Percentiles rank a stretch among this genome's conserved stretches.
Evolutionary conservation across 2,329 filamentous ascomycete genomes (phyloP).

Genomic region (Calonectria crousiana): DNA sequence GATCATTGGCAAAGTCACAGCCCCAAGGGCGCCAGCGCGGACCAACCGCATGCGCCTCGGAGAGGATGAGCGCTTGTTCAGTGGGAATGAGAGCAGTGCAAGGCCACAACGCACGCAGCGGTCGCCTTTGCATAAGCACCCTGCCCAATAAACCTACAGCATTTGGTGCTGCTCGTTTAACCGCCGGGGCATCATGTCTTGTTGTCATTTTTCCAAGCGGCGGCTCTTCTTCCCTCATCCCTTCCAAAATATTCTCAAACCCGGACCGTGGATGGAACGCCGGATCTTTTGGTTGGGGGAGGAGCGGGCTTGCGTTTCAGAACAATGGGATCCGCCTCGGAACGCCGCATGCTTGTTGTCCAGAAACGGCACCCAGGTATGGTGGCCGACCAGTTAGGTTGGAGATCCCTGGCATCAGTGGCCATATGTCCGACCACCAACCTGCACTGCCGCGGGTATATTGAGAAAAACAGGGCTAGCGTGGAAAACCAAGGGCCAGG

Average conservation of each 20-base stretch:
- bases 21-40: background rate
- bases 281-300: background rate
- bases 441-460: background rate
- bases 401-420: background rate
- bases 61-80: background rate
- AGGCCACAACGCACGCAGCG: background rate
- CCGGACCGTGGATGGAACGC: constrained; percentile 6
- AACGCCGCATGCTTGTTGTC: background rate
- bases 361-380: background rate
- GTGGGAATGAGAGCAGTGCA: background rate
- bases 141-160: background rate
- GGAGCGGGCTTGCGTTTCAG: background rate
- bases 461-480: background rate
- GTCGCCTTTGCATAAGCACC: background rate
- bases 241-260: background rate
- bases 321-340: background rate
- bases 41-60: background rate
- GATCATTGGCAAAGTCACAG: background rate
- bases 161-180: background rate
- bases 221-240: background rate
- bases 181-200: background rate
- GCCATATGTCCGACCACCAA: background rate
- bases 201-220: background rate
- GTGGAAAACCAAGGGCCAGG: background rate
- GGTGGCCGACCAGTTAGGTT: background rate